phyloP scores from a whole-genome alignment of 768 basidiomycete species.

The Sarcomyxa edulis region DNA sequence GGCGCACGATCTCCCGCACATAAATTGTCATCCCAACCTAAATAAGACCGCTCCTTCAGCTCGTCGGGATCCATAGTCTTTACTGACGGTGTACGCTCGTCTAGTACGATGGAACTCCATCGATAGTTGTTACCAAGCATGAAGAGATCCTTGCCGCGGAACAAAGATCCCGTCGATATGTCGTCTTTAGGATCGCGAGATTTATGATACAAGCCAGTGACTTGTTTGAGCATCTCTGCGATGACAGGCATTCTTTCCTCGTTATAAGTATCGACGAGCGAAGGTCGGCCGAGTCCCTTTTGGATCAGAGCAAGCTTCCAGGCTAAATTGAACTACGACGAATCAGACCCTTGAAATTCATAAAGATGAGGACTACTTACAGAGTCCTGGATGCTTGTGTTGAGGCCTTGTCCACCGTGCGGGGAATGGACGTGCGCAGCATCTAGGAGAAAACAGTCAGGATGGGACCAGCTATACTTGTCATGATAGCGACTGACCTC shows the following conservation, averaged over 20 bases:
- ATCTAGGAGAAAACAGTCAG: constrained; percentile 7
- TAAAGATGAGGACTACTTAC: too few relatives aligned
- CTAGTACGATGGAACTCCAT: constrained; percentile 18
- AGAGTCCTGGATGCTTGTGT: constrained; percentile 19
- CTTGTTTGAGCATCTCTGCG: constrained; percentile 18
- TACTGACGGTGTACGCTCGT: constrained; percentile 8
- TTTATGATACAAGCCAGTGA: constrained; percentile 11
- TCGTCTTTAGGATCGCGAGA: background rate
- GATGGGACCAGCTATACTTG: too few relatives aligned
- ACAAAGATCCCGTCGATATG: background rate
- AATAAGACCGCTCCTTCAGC: background rate
- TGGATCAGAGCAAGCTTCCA: constrained; percentile 20
- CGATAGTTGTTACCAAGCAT: constrained; percentile 21
- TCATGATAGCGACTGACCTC: too few relatives aligned
- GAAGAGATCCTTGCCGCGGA: constrained; percentile 6
- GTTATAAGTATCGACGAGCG: constrained; percentile 18
- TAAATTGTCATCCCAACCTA: background rate
- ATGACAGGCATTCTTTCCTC: constrained; percentile 21
- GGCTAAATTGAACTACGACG: constrained; percentile 15
- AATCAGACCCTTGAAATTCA: background rate
- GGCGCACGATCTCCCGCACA: constrained; percentile 16
- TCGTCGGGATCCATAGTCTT: background rate
- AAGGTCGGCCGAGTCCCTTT: constrained; percentile 10
- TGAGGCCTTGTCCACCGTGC: constrained; percentile 16
- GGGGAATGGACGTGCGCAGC: constrained; percentile 16